Percentiles rank a stretch among this genome's conserved stretches.
Evolutionary conservation across 345 rosid species (phyloP).

Genomic region (Gossypium anomalum): DNA sequence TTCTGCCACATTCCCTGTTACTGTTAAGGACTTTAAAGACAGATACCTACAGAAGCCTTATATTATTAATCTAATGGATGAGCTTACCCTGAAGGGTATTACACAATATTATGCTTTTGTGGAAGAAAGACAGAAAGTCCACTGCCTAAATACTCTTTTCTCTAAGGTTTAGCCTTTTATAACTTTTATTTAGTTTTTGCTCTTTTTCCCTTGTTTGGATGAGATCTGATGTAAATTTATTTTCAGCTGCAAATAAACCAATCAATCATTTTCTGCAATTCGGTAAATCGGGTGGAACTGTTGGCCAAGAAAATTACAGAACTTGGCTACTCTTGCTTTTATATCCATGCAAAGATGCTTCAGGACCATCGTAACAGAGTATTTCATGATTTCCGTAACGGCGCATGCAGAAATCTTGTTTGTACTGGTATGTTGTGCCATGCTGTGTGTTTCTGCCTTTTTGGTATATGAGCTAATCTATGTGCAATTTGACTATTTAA

Average conservation of each 20-base stretch:
- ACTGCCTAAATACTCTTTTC: conserved; percentile 98
- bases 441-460: neutral
- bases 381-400: conserved; percentile 98
- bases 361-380: conserved; percentile 99
- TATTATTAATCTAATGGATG: conserved; percentile 97
- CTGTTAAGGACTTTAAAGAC: conserved; percentile 97
- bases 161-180: conserved; percentile 62
- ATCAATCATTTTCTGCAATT: conserved; percentile 96
- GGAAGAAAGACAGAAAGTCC: conserved; percentile 99
- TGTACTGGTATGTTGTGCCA: conserved; percentile 69
- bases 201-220: conserved; percentile 6
- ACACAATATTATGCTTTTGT: conserved; percentile 97
- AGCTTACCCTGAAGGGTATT: conserved; percentile 95
- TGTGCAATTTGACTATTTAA: neutral
- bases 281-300: conserved; percentile 93
- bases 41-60: conserved; percentile 80
- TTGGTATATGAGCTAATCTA: neutral
- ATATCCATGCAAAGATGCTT: conserved; percentile 98
- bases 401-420: conserved; percentile 99
- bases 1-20: conserved; percentile 97
- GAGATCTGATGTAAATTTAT: conserved; percentile 10
- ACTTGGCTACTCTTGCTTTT: conserved; percentile 98
- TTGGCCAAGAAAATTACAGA: conserved; percentile 99
- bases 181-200: neutral
- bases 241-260: conserved; percentile 98